Evolutionary conservation across 306 rosid genomes (phyloP), one percentile per base, ranked within the genome.

Genomic region (Benincasa hispida): DNA sequence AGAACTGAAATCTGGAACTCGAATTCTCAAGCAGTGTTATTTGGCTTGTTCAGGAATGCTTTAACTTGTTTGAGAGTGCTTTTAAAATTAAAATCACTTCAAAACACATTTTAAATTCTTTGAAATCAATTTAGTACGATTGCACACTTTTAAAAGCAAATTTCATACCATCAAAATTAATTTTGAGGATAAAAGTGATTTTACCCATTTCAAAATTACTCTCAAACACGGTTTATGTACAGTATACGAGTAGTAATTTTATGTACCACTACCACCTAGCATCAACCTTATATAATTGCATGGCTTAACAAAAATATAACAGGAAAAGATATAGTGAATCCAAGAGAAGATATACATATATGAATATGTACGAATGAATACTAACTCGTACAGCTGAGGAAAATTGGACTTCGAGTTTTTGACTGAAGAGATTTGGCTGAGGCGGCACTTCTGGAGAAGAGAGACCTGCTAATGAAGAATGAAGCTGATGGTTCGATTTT

Each of bases 401-500:
- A 62, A 78, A 79, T 78, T 83, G 77, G 28, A 73, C 76, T 74
- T 86, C 76, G 32, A 70, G 81, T 62, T 75, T 79, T 77, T 80
- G 62, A 78, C 65, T 72, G 57, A 69, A 62, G 76, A 78, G 41
- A 81, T 63, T 80, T 74, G 82, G 73, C 72, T 63, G 84, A 79
- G 68, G 81, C 78, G 41, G 79, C 56, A 86, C 87, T 85, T 84
- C 83, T 55, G 81, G 83, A 12, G 83, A 22, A 77, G 91, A 82
- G 84, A 83, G 82, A 81, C 76, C 78, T 8, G 79, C 62, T 32
- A 77, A 76, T 8, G 42, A 79, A 25, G 89, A 62, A 78, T 70
- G 81, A 79, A 65, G 81, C 76, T 74, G 79, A 57, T 75, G 61
- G 83, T 75, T 78, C 30, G 73, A 65, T 80, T 81, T 85, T 65